Percentiles rank a stretch among this genome's conserved stretches.
Conservation (phyloP, 164 flowering plant species). For the Paratinospora sagittata region DNA sequence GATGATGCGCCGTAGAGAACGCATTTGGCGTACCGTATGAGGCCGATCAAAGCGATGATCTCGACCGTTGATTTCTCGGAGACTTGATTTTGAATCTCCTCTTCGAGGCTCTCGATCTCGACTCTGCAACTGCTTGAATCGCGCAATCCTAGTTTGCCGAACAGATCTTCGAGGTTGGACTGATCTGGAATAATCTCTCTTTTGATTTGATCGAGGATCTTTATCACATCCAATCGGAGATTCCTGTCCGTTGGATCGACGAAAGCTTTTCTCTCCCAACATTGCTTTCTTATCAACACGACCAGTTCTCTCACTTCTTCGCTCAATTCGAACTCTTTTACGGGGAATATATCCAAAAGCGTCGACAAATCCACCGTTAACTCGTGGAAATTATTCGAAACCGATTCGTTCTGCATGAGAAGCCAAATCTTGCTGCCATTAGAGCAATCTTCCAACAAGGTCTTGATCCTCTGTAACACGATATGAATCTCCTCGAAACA, state of each 20-base stretch:
- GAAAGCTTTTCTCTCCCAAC: constrained; percentile 20
- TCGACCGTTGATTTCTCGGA: constrained; percentile 37
- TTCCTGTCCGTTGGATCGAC: constrained; percentile 34
- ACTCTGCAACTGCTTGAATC: constrained; percentile 47
- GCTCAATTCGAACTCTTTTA: constrained; percentile 30
- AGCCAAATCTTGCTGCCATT: constrained; percentile 55
- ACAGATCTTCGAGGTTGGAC: constrained; percentile 28
- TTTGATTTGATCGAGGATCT: constrained; percentile 47
- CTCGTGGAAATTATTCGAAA: constrained; percentile 48
- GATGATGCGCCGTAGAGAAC: constrained; percentile 63
- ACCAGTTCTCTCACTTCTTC: constrained; percentile 60
- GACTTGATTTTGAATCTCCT: constrained; percentile 49
- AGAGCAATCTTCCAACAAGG: constrained; percentile 47
- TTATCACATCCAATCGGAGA: constrained; percentile 34
- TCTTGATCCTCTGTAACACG: constrained; percentile 48
- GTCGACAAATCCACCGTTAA: constrained; percentile 56
- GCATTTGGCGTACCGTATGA: constrained; percentile 68
- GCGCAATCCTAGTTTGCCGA: constrained; percentile 31
- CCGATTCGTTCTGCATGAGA: constrained; percentile 36
- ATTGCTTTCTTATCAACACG: constrained; percentile 48
- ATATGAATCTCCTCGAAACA: constrained; percentile 74
- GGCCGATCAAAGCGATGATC: constrained; percentile 50
- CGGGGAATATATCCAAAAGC: constrained; percentile 62
- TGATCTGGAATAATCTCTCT: constrained; percentile 54
- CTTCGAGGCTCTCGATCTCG: constrained; percentile 67